Evolutionary conservation across 1,284 basidiomycete genomes (phyloP).

Genomic region (Vanrija sp.): DNA sequence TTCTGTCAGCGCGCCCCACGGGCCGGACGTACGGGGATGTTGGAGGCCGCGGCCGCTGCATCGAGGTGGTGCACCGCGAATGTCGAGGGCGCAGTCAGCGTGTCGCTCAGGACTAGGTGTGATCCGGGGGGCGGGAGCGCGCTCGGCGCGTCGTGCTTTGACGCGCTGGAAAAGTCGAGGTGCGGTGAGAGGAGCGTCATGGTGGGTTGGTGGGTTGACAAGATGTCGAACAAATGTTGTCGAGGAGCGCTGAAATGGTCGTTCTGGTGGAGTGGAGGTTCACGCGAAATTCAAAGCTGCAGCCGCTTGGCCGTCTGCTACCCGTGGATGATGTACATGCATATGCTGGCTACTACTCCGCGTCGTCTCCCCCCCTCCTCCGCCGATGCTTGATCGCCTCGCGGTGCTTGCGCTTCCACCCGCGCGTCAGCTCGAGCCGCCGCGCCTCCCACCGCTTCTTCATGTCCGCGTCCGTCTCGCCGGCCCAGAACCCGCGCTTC

Average conservation of each 20-base stretch:
- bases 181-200: slow-evolving; percentile 30
- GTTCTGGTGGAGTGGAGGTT: too few species aligned
- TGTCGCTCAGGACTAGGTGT: slow-evolving; percentile 44
- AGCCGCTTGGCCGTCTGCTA: too few species aligned
- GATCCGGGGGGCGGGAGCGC: slow-evolving; percentile 32
- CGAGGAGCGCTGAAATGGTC: too few species aligned
- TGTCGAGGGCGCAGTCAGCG: slow-evolving; percentile 34
- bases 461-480: slow-evolving; percentile 54
- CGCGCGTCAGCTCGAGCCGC: slow-evolving; percentile 65
- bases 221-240: too few species aligned
- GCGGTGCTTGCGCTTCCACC: slow-evolving; percentile 72
- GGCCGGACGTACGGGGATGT: slow-evolving; percentile 21
- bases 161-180: slow-evolving; percentile 25
- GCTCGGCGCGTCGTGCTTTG: neutral
- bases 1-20: slow-evolving; percentile 9
- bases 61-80: slow-evolving; percentile 43
- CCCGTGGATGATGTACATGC: too few species aligned
- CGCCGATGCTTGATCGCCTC: slow-evolving; percentile 69
- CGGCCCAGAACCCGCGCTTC: slow-evolving; percentile 22
- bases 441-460: slow-evolving; percentile 65
- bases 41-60: slow-evolving; percentile 22
- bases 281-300: too few species aligned
- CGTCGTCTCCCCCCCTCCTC: slow-evolving; percentile 55
- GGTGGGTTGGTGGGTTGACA: too few species aligned
- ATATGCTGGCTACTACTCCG: neutral